These are phyloP conservation scores for Camelina sativa DNA, from an alignment of 345 rosid species.

Conservation along the genomic window DNA sequence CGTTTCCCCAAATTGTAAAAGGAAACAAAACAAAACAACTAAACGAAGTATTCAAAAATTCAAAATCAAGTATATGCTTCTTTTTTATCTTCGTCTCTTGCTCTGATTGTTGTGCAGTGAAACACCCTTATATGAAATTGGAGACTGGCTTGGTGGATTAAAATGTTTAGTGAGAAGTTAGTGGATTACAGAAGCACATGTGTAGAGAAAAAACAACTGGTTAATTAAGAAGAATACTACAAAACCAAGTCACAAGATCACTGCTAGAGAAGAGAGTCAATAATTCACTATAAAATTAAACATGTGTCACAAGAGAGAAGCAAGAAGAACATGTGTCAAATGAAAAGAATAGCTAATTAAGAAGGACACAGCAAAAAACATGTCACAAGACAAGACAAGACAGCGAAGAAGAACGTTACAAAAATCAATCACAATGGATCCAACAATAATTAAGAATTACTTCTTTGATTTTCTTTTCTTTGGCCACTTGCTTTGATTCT, in stretches of 20 bases:
- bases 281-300: neutral
- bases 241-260: neutral
- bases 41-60: neutral
- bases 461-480: too few species aligned
- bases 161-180: neutral
- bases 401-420: neutral
- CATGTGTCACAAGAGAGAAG: neutral
- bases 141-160: neutral
- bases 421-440: neutral
- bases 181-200: neutral
- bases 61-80: neutral
- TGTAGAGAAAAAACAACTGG: neutral
- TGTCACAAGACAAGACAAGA: neutral
- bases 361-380: neutral
- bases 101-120: neutral
- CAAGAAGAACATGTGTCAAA: neutral
- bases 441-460: neutral
- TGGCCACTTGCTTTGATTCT: neutral
- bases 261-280: neutral
- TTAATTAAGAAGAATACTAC: neutral
- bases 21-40: neutral
- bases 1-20: neutral
- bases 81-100: neutral
- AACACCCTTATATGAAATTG: neutral
- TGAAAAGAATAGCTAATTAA: neutral